These are phyloP conservation scores for Ceriops zippeliana DNA, from an alignment of 345 rosid species.

Conservation along the genomic window DNA sequence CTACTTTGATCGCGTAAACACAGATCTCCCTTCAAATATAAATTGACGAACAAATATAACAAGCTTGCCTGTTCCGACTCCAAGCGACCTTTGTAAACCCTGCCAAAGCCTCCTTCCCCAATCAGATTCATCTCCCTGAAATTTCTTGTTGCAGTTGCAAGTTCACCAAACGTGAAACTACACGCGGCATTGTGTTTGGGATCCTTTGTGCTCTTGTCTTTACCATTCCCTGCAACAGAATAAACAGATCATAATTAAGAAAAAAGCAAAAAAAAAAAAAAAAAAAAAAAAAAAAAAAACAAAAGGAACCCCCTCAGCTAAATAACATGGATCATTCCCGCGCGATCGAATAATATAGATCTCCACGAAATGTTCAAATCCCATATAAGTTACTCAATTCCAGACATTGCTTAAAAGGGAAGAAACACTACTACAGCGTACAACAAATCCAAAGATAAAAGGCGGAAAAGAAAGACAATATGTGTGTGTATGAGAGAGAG, in stretches of 20 bases:
- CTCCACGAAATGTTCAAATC: slow-evolving; percentile 24
- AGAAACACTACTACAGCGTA: neutral
- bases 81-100: slow-evolving; percentile 82
- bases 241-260: neutral
- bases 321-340: neutral
- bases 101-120: slow-evolving; percentile 97
- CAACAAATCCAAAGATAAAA: neutral
- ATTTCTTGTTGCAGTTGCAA: slow-evolving; percentile 69
- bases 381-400: slow-evolving; percentile 12
- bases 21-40: neutral
- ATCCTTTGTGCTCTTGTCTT: slow-evolving; percentile 21
- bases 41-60: neutral
- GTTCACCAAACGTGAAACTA: slow-evolving; percentile 81
- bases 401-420: neutral
- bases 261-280: too few relatives aligned
- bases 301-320: slow-evolving; percentile 4
- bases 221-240: slow-evolving; percentile 32
- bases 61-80: slow-evolving; percentile 70
- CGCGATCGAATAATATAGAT: neutral
- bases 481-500: neutral
- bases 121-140: slow-evolving; percentile 72
- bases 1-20: neutral
- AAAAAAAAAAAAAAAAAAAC: too few relatives aligned
- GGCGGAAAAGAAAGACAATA: neutral
- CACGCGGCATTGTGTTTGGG: slow-evolving; percentile 47